A percentile compares a stretch with the other conserved stretches of the same genome.
phyloP scores from a whole-genome alignment of 441 rosid species.

The Bocquillonia castaneifolia region DNA sequence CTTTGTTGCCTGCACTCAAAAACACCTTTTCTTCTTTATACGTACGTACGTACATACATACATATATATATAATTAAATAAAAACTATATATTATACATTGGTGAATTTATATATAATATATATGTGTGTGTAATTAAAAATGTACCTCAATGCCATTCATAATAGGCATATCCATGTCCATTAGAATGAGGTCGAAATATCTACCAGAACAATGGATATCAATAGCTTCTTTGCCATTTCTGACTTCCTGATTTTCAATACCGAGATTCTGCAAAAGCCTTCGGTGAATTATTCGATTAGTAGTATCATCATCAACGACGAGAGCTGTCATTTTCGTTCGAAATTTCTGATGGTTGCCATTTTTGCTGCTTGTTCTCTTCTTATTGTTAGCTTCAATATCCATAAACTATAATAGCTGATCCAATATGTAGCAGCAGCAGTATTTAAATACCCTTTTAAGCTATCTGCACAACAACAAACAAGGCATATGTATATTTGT shows the following conservation, averaged over 20 bases:
- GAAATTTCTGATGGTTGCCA: neutral
- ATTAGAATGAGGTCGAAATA: slow-evolving; percentile 68
- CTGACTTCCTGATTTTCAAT: slow-evolving; percentile 41
- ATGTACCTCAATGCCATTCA: slow-evolving; percentile 75
- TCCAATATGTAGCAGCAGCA: no score
- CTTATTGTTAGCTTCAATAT: neutral
- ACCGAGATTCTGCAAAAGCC: slow-evolving; percentile 42
- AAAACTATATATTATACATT: no score
- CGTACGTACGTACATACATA: no score
- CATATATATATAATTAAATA: no score
- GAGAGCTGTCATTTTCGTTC: slow-evolving; percentile 41
- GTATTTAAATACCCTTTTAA: neutral
- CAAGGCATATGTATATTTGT: neutral
- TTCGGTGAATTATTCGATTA: slow-evolving; percentile 45
- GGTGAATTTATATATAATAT: neutral
- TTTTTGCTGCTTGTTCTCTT: neutral
- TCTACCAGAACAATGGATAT: slow-evolving; percentile 48
- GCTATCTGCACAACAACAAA: neutral
- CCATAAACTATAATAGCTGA: no score
- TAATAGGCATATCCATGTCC: slow-evolving; percentile 90
- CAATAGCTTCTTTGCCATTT: slow-evolving; percentile 76
- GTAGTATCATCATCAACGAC: slow-evolving; percentile 60
- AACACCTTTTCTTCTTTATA: no score
- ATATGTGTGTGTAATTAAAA: no score
- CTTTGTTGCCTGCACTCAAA: slow-evolving; percentile 52